Percentiles rank a stretch among this genome's conserved stretches.
Conservation (phyloP, 2,329 filamentous ascomycete species). For the Paraconiothyrium brasiliense region DNA sequence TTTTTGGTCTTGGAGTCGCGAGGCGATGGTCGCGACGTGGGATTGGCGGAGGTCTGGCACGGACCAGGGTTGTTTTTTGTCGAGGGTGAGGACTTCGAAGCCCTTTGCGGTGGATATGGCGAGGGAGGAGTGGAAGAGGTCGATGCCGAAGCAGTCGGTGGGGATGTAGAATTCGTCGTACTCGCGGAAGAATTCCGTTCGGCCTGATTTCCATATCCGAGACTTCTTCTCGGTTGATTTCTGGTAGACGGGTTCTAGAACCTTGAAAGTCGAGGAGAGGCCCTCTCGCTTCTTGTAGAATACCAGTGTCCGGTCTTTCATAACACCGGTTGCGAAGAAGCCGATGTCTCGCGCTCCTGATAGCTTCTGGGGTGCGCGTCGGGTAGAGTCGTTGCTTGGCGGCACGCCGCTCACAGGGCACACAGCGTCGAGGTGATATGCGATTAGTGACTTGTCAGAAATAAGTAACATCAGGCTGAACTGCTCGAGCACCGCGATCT, state of each 20-base stretch:
- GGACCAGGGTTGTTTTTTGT: slow-evolving; percentile 95
- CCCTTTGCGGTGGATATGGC: slow-evolving; percentile 91
- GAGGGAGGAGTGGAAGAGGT: slow-evolving; percentile 93
- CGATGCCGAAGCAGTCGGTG: slow-evolving; percentile 91
- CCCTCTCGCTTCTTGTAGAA: slow-evolving; percentile 98
- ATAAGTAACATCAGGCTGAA: slow-evolving; percentile 93
- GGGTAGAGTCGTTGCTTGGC: slow-evolving; percentile 74
- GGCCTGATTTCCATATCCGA: slow-evolving; percentile 74
- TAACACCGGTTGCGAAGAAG: slow-evolving; percentile 93
- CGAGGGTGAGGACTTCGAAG: slow-evolving; percentile 93
- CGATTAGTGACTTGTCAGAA: slow-evolving; percentile 88
- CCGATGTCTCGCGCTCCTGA: slow-evolving; percentile 89
- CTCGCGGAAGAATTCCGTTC: slow-evolving; percentile 95
- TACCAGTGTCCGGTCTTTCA: slow-evolving; percentile 95
- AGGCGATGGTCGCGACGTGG: slow-evolving; percentile 84
- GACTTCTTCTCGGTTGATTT: slow-evolving; percentile 87
- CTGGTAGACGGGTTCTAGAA: slow-evolving; percentile 93
- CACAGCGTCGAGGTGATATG: slow-evolving; percentile 91
- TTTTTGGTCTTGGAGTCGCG: slow-evolving; percentile 80
- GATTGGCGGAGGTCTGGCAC: slow-evolving; percentile 86
- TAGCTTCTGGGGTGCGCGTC: slow-evolving; percentile 90
- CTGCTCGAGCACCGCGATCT: slow-evolving; percentile 93
- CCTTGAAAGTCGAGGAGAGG: slow-evolving; percentile 93
- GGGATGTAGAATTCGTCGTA: slow-evolving; percentile 99
- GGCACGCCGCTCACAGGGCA: slow-evolving; percentile 65